Base-by-base conservation (phyloP, 2,329 filamentous ascomycete genomes). In the Gyromitra esculenta region DNA sequence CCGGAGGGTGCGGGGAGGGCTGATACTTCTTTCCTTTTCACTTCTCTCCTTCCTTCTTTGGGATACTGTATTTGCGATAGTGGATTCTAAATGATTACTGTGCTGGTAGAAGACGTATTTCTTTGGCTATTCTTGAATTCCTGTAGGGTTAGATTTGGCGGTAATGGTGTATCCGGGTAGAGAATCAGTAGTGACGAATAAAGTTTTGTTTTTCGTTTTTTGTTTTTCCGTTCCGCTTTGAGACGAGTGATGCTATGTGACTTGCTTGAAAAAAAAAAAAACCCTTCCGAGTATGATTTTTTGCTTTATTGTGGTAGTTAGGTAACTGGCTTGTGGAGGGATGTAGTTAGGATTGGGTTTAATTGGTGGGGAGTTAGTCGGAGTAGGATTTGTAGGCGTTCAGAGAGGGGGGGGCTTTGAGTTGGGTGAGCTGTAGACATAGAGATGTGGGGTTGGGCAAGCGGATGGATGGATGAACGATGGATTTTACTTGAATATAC, bases 161-260 rank as follows among this genome's bases (percentile, higher is more conserved):
- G 18, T 52, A 8, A 11, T 54, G 21, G 50, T 13, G 50, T 13
- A 54, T 54, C 50, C 13, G 15, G n/a, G 1, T 50, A 50, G n/a
- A 50, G 13, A 18, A 50, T 50, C 2, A 31, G 25, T 31, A 31
- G 25, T 50, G 45, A n/a, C 5, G 8, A 6, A n/a, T 50, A 50
- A 50, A n/a, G 5, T 8, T 50, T 5, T 5, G 15, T 50, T 50
- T 8, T 50, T 5, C 1, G 15, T 50, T 50, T 6, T 7, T n/a
- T 5, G 8, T n/a, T 15, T n/a, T n/a, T 50, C 1, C 18, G 18
- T 21, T 50, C 5, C 1, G 8, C 18, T 15, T 50, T 9, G 8
- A 45, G 52, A 56, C 52, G 52, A 56, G 52, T 56, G 52, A 56
- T 35, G 52, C 6, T 31, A 56, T 35, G 52, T 56, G 52, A 56